These are phyloP conservation scores for Pseudocercospora macadamiae DNA, from an alignment of 2,329 filamentous ascomycete genomes.

Conservation along the genomic window DNA sequence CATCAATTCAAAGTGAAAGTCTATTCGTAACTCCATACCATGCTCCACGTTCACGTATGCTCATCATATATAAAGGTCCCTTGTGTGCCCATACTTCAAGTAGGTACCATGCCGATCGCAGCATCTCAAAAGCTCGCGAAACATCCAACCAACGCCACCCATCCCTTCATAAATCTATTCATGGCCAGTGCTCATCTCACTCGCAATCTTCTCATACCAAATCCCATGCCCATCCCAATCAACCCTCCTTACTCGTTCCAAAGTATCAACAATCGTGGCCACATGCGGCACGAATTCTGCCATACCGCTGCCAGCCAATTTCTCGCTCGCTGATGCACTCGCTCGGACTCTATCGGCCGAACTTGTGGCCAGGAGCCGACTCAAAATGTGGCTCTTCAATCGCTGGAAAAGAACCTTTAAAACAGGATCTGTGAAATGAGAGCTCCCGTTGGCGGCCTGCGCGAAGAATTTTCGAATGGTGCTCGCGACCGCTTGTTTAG, in stretches of 20 bases:
- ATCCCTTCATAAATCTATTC: background rate
- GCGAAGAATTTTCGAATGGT: constrained; percentile 55
- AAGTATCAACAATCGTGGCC: constrained; percentile 68
- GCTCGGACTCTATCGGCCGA: constrained; percentile 71
- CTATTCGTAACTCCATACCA: no score
- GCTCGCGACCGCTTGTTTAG: constrained; percentile 47
- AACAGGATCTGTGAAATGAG: constrained; percentile 60
- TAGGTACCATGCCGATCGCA: background rate
- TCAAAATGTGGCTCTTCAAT: constrained; percentile 67
- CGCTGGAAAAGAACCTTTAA: constrained; percentile 70
- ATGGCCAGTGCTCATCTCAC: constrained; percentile 47
- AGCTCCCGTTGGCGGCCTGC: constrained; percentile 47
- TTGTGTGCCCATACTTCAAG: no score
- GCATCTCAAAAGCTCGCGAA: background rate
- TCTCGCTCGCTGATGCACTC: constrained; percentile 69
- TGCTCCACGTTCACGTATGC: background rate
- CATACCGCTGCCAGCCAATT: constrained; percentile 68
- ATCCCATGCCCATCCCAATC: constrained; percentile 68
- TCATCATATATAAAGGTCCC: background rate
- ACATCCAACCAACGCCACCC: background rate
- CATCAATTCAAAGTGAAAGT: background rate
- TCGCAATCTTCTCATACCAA: constrained; percentile 72
- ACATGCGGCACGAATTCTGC: constrained; percentile 74
- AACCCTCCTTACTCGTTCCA: constrained; percentile 66
- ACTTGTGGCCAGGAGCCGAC: constrained; percentile 65